A percentile compares a stretch with the other conserved stretches of the same genome.
Conservation (phyloP, 257 asterid species). For the Thymus mandschuricus region DNA sequence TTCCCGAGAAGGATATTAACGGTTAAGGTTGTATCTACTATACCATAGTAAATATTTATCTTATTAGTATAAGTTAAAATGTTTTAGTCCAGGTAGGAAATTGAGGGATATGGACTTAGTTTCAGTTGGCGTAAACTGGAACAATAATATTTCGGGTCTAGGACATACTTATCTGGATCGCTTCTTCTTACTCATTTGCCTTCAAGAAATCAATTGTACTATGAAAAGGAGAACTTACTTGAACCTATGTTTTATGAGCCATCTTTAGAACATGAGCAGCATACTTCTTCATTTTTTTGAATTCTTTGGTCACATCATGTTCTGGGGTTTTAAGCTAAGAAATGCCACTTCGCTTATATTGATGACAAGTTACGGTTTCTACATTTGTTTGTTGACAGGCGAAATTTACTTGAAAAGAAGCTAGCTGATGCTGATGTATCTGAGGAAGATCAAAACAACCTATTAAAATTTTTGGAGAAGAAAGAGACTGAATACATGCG, state of each 20-base stretch:
- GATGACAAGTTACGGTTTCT: constrained; percentile 15
- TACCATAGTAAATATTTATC: background rate
- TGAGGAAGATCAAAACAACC: constrained; percentile 93
- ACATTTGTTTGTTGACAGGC: constrained; percentile 55
- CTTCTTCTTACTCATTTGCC: constrained; percentile 1
- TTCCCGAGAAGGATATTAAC: background rate
- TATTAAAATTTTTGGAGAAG: constrained; percentile 84
- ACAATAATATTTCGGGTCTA: background rate
- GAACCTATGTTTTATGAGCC: background rate
- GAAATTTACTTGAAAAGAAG: constrained; percentile 81
- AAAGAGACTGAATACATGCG: constrained; percentile 99
- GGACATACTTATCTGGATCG: background rate
- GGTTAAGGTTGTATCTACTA: background rate
- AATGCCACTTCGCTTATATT: constrained; percentile 19
- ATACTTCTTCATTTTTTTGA: background rate
- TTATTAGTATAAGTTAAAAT: background rate
- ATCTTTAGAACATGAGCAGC: constrained; percentile 1
- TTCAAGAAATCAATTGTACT: too few relatives aligned
- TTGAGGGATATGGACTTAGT: background rate
- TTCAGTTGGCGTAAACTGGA: constrained; percentile 2
- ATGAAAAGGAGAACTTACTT: too few relatives aligned
- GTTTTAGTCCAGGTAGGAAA: background rate
- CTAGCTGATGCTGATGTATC: constrained; percentile 99
- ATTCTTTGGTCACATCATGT: constrained; percentile 17
- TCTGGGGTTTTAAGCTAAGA: constrained; percentile 10